Evolutionary conservation across 176 grass and related monocot genomes (phyloP).

Genomic region (Eleusine indica): DNA sequence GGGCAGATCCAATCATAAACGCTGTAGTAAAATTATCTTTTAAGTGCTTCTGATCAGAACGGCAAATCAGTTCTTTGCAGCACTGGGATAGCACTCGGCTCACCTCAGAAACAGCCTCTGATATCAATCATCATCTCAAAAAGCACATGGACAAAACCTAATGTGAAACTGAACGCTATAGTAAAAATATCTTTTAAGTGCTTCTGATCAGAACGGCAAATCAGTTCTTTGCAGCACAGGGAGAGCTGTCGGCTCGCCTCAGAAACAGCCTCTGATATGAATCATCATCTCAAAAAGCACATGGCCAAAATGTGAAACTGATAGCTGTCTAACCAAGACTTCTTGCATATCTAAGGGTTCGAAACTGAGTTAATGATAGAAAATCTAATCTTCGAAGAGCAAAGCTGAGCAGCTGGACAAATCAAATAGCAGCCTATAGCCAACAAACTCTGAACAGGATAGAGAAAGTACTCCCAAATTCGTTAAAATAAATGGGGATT

Average conservation of each 20-base stretch:
- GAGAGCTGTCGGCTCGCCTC: conserved; percentile 32
- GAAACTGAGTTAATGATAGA: neutral
- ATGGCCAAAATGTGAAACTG: neutral
- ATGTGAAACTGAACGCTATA: neutral
- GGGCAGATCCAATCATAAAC: neutral
- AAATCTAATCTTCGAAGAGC: neutral
- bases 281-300: conserved; percentile 44
- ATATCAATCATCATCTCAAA: conserved; percentile 40
- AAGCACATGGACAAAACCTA: neutral
- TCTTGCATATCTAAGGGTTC: neutral
- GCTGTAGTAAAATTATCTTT: neutral
- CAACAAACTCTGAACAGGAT: too few relatives aligned
- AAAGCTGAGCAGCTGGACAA: neutral
- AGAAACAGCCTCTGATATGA: conserved; percentile 49
- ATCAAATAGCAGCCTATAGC: too few relatives aligned
- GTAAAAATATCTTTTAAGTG: neutral
- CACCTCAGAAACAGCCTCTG: conserved; percentile 55
- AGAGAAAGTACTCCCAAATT: neutral
- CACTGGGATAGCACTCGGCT: conserved; percentile 24
- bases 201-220: conserved; percentile 43
- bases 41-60: conserved; percentile 38
- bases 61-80: conserved; percentile 46
- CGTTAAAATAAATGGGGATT: neutral
- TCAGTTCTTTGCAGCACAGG: conserved; percentile 45
- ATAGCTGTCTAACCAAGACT: neutral